These are phyloP conservation scores for Acanthamoeba triangularis DNA, from an alignment of 208 protist genomes.

Conservation along the genomic window DNA sequence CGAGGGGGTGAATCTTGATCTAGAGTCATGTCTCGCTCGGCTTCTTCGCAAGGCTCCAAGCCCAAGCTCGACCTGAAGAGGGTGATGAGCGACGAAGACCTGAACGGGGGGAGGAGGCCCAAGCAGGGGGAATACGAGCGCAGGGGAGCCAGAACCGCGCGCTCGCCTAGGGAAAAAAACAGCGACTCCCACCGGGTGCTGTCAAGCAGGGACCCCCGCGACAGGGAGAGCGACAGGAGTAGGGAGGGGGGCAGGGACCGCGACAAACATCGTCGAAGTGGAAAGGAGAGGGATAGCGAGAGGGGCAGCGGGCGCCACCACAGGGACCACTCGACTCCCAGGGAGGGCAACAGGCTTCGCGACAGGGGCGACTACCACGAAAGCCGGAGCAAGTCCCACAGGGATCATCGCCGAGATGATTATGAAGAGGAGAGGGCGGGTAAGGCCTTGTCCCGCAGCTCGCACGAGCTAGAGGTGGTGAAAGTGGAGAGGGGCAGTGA, in stretches of 20 bases:
- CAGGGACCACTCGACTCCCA: no score
- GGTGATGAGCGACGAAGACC: background rate
- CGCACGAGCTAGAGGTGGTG: background rate
- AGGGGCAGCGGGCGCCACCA: background rate
- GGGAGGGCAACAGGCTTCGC: no score
- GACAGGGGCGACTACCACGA: background rate
- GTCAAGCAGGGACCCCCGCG: background rate
- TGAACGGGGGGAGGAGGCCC: background rate
- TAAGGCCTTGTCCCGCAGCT: background rate
- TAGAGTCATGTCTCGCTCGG: no score
- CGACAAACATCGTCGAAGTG: background rate
- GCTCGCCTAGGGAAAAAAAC: background rate
- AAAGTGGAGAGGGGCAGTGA: no score
- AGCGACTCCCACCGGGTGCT: background rate
- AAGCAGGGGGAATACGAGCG: background rate
- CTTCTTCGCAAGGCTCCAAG: no score
- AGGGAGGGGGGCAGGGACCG: background rate
- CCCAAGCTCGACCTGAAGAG: background rate
- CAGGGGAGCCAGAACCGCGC: background rate
- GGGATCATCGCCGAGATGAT: background rate
- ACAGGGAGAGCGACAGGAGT: background rate
- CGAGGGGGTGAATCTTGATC: no score
- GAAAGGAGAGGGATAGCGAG: background rate
- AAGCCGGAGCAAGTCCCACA: background rate
- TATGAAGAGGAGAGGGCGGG: background rate